Evolutionary conservation across 768 basidiomycete species (phyloP).

Genomic region (Dacryopinax spathularia): DNA sequence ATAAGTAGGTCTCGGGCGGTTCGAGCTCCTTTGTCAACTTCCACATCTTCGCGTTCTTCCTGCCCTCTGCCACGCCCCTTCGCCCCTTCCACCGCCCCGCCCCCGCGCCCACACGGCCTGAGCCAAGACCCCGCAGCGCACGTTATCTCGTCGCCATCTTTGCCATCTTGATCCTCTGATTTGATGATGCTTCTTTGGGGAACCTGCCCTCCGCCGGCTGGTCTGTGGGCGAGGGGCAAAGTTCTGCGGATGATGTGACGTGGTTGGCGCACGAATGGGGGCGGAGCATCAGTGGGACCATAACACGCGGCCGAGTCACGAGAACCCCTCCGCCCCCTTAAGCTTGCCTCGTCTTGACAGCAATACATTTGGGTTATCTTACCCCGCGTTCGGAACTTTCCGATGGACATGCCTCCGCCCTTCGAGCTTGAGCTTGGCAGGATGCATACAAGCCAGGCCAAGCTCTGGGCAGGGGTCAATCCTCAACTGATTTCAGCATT

Average conservation of each 20-base stretch:
- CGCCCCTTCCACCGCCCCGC: neutral
- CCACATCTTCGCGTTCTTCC: neutral
- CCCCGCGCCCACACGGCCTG: no score
- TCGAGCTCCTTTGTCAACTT: neutral
- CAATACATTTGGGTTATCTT: neutral
- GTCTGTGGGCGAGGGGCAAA: neutral
- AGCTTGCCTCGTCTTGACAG: neutral
- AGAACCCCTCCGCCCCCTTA: neutral
- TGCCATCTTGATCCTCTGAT: neutral
- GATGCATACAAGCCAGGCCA: neutral
- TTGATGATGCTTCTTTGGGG: neutral
- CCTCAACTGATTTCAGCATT: no score
- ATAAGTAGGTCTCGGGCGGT: slow-evolving; percentile 1
- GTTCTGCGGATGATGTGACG: neutral
- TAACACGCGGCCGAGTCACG: neutral
- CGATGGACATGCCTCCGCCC: neutral
- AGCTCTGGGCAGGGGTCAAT: neutral
- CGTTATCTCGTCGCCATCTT: neutral
- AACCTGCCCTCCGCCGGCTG: neutral
- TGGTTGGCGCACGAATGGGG: neutral
- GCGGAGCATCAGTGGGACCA: neutral
- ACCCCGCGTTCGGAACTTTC: neutral
- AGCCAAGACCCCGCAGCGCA: neutral
- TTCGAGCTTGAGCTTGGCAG: neutral
- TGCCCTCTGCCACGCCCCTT: neutral